Percentiles rank a stretch among this genome's conserved stretches.
Evolutionary conservation across 83 land plant species (phyloP).

Genomic region (Larix sibirica): DNA sequence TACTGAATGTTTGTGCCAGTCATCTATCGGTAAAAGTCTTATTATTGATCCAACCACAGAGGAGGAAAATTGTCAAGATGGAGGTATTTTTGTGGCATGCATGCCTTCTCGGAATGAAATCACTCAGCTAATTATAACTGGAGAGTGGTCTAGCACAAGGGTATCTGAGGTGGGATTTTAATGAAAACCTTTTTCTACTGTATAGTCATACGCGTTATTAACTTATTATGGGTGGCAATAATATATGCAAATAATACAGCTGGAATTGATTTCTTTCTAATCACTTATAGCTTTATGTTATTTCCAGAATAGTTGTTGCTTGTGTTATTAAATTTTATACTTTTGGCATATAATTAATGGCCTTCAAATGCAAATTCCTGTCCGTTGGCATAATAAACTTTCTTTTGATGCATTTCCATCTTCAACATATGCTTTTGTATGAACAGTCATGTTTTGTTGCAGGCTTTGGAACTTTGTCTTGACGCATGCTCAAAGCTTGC

Average conservation of each 20-base stretch:
- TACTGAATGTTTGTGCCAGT: slow-evolving; percentile 24
- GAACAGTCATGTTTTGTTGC: neutral
- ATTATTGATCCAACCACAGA: slow-evolving; percentile 74
- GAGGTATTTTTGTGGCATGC: slow-evolving; percentile 71
- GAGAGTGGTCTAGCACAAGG: slow-evolving; percentile 84
- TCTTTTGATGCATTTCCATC: neutral
- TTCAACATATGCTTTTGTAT: neutral
- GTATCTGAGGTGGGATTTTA: slow-evolving; percentile 62
- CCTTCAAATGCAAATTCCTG: neutral
- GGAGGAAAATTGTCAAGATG: slow-evolving; percentile 93
- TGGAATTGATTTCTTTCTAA: neutral
- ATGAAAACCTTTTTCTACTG: neutral
- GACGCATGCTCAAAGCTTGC: slow-evolving; percentile 84
- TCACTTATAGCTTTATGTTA: neutral
- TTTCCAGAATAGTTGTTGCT: neutral
- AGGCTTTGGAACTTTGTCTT: slow-evolving; percentile 85
- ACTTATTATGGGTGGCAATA: neutral
- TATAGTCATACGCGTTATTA: neutral
- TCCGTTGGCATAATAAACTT: neutral
- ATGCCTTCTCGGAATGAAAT: slow-evolving; percentile 93
- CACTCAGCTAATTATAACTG: slow-evolving; percentile 85
- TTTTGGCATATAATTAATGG: neutral
- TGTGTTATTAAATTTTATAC: neutral
- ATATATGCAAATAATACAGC: neutral
- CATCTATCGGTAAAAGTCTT: slow-evolving; percentile 68